A percentile compares a stretch with the other conserved stretches of the same genome.
Evolutionary conservation across 2,329 filamentous ascomycete genomes (phyloP).

Genomic region (Paraphaeosphaeria sporulosa): DNA sequence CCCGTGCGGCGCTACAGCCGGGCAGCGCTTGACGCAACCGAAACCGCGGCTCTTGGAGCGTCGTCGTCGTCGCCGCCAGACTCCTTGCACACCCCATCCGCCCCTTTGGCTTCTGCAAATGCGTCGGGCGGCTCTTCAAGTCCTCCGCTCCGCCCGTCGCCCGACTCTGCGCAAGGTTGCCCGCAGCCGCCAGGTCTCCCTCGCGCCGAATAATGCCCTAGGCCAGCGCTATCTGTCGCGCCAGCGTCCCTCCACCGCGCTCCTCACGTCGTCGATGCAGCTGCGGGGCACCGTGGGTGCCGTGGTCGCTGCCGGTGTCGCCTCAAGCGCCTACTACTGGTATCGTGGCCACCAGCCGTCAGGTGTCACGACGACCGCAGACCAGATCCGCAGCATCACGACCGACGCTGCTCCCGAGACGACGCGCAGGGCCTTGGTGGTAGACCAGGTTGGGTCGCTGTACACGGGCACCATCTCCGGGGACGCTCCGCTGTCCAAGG

Average conservation of each 20-base stretch:
- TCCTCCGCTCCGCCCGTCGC: slow-evolving; percentile 73
- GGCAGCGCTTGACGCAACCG: slow-evolving; percentile 8
- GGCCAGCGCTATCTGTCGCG: slow-evolving; percentile 55
- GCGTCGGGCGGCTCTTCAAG: slow-evolving; percentile 75
- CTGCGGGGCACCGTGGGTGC: slow-evolving; percentile 72
- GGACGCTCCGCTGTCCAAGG: slow-evolving; percentile 86
- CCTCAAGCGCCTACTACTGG: slow-evolving; percentile 79
- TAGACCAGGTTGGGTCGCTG: slow-evolving; percentile 83
- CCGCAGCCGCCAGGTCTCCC: slow-evolving; percentile 55
- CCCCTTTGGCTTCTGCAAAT: slow-evolving; percentile 57
- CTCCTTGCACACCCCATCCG: not conserved
- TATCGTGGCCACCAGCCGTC: slow-evolving; percentile 59
- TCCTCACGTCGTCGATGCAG: slow-evolving; percentile 77
- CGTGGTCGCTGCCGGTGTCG: slow-evolving; percentile 71
- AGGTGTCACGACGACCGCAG: slow-evolving; percentile 26
- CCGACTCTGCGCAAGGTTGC: slow-evolving; percentile 67
- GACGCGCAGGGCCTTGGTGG: slow-evolving; percentile 74
- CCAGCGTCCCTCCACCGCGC: slow-evolving; percentile 50
- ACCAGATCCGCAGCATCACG: slow-evolving; percentile 45
- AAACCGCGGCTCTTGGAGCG: slow-evolving; percentile 9
- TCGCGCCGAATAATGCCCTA: slow-evolving; percentile 54
- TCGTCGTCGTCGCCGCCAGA: not conserved
- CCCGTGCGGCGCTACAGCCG: slow-evolving; percentile 2
- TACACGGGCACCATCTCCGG: slow-evolving; percentile 87
- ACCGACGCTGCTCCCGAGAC: slow-evolving; percentile 55